Conservation (phyloP, 2,329 filamentous ascomycete species). For the Talaromyces sp. region DNA sequence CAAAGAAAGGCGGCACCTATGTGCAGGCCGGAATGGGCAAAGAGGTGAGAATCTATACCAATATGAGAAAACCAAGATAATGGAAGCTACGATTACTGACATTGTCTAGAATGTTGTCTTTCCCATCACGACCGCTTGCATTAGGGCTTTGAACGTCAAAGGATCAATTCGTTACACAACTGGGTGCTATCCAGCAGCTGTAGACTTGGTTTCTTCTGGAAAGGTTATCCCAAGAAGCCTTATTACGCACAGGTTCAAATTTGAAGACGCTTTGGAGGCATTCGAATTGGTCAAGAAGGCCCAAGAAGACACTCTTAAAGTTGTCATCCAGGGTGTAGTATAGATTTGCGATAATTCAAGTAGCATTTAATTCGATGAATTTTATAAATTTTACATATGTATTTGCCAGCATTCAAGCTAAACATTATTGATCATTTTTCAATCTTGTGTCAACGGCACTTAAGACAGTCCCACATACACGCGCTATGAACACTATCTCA, state of each 20-base stretch:
- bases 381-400: not conserved
- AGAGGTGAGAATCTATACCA: conserved; percentile 17
- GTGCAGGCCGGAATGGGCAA: conserved; percentile 50
- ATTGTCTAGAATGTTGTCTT: conserved; percentile 39
- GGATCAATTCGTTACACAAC: conserved; percentile 48
- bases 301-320: conserved; percentile 36
- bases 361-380: not conserved
- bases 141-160: conserved; percentile 43
- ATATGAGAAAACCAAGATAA: not conserved
- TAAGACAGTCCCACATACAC: too few species aligned
- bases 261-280: conserved; percentile 44
- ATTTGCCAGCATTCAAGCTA: not conserved
- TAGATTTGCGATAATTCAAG: not conserved
- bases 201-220: conserved; percentile 46
- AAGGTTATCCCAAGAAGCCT: conserved; percentile 35
- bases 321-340: conserved; percentile 29
- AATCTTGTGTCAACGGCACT: too few species aligned
- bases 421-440: too few species aligned
- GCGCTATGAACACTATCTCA: too few species aligned
- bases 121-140: conserved; percentile 47
- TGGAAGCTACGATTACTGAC: not conserved
- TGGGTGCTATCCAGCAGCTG: conserved; percentile 46
- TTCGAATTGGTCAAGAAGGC: conserved; percentile 41
- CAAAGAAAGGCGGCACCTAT: conserved; percentile 44
- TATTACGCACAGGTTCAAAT: conserved; percentile 37